Percentiles rank a stretch among this genome's conserved stretches.
phyloP scores from a whole-genome alignment of 768 basidiomycete species.

The Hypholoma sublateritium region DNA sequence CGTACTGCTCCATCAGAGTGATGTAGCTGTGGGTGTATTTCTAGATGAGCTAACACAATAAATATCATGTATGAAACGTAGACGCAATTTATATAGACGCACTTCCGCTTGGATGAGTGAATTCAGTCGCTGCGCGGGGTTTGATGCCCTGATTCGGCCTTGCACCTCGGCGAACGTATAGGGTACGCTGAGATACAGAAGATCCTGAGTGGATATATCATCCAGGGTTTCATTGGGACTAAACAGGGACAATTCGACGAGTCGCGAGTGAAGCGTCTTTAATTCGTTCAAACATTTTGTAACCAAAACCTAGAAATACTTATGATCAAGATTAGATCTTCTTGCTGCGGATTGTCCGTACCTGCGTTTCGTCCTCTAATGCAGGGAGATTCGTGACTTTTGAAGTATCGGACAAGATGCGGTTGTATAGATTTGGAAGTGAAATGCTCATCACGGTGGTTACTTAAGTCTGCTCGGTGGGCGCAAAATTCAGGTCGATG shows the following conservation, averaged over 20 bases:
- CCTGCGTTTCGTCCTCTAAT: conserved; percentile 45
- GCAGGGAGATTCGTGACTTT: conserved; percentile 39
- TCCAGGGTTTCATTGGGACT: conserved; percentile 83
- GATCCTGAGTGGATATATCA: conserved; percentile 76
- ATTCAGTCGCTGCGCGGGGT: conserved; percentile 56
- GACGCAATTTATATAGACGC: conserved; percentile 18
- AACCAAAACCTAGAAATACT: conserved; percentile 61
- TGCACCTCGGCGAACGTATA: conserved; percentile 67
- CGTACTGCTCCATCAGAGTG: conserved; percentile 58
- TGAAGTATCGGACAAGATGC: conserved; percentile 35
- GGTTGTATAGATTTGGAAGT: conserved; percentile 37
- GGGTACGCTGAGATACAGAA: conserved; percentile 75
- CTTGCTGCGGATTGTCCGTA: conserved; percentile 8
- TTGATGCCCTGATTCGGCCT: conserved; percentile 54
- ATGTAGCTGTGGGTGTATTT: conserved; percentile 47
- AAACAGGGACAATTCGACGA: conserved; percentile 68
- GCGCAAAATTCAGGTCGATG: too few relatives aligned
- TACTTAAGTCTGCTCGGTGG: too few relatives aligned
- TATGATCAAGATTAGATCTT: background rate
- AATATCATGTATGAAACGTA: conserved; percentile 10
- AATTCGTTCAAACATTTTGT: conserved; percentile 57
- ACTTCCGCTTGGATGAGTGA: conserved; percentile 61
- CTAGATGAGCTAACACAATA: conserved; percentile 35
- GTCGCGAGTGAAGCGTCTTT: conserved; percentile 46
- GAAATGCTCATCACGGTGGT: conserved; percentile 26